phyloP scores from a whole-genome alignment of 495 filamentous ascomycete species.

The Choiromyces venosus region DNA sequence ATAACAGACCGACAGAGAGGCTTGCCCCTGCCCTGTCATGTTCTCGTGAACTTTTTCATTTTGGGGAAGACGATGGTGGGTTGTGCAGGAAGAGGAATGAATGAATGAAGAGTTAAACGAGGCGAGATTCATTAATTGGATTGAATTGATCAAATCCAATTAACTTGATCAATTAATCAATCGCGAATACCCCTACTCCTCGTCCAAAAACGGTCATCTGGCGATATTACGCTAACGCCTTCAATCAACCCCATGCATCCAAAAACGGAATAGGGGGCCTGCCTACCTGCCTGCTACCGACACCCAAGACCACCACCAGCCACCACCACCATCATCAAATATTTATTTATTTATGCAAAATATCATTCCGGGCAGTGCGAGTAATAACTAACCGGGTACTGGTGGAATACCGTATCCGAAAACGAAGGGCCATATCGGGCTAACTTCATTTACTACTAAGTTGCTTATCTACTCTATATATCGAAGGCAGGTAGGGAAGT shows the following conservation, averaged over 20 bases:
- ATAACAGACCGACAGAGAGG: background rate
- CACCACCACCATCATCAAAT: background rate
- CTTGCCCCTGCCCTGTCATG: background rate
- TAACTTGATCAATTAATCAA: background rate
- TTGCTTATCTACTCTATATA: background rate
- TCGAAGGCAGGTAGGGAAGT: background rate
- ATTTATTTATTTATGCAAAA: background rate
- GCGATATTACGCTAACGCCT: background rate
- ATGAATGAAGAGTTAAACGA: background rate
- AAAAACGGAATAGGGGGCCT: background rate
- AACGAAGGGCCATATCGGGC: background rate
- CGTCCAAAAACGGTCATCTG: background rate
- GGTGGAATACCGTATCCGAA: background rate
- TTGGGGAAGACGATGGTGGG: too few species aligned
- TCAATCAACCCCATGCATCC: background rate
- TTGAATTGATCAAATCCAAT: too few species aligned
- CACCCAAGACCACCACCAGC: background rate
- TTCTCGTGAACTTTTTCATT: background rate
- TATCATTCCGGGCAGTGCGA: background rate
- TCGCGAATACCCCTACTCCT: background rate
- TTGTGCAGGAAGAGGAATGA: background rate
- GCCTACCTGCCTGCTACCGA: too few species aligned
- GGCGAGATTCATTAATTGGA: background rate
- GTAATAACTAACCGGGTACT: background rate
- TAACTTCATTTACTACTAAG: background rate